Base-by-base conservation (phyloP, 2,329 filamentous ascomycete genomes). In the Fusarium sp. region DNA sequence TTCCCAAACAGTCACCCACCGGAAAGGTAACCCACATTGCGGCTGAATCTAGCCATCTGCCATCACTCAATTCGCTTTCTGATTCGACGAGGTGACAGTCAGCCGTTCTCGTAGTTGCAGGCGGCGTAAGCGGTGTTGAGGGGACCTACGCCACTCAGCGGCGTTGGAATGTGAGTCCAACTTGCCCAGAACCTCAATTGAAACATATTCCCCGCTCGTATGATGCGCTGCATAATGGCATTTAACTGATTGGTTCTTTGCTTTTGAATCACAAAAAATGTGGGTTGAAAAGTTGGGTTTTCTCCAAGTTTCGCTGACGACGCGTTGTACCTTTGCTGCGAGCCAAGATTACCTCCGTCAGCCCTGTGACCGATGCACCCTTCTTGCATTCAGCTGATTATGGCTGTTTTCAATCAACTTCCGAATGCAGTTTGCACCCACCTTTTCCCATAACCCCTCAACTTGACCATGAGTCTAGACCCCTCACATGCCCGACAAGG, bases 61-160 rank as follows among this genome's bases (percentile, higher is more conserved):
- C 41, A 18, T 45, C 8, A 23, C 25, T 34, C 10, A 37, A 23
- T 14, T 30, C 32, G 23, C 9, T 5, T 6, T 62, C 23, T 30
- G 43, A 62, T 52, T 62, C 11, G 43, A 27, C 32, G 6, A n/a
- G 30, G 11, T 2, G 20, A 7, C 18, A 5, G 20, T 62, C 59
- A 62, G 59, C 59, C n/a, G 30, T 43, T 37, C 18, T 20, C 8
- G 43, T 34, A 27, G 20, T 37, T 62, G 43, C 43, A 62, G 30
- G 13, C 13, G n/a, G 48, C 43, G 59, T 62, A 62, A 52, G 59
- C 32, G 43, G 59, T 62, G 59, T 52, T 52, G 30, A 52, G n/a
- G 43, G 43, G 30, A 18, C 23, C 20, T 39, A 32, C 41, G 59
- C 59, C 43, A 62, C 59, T 62, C 59, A 48, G 30, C 41, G n/a